Percentiles rank a stretch among this genome's conserved stretches.
These are phyloP conservation scores for Spathaspora boniae DNA, from an alignment of 805 yeast species.

Conservation along the genomic window DNA sequence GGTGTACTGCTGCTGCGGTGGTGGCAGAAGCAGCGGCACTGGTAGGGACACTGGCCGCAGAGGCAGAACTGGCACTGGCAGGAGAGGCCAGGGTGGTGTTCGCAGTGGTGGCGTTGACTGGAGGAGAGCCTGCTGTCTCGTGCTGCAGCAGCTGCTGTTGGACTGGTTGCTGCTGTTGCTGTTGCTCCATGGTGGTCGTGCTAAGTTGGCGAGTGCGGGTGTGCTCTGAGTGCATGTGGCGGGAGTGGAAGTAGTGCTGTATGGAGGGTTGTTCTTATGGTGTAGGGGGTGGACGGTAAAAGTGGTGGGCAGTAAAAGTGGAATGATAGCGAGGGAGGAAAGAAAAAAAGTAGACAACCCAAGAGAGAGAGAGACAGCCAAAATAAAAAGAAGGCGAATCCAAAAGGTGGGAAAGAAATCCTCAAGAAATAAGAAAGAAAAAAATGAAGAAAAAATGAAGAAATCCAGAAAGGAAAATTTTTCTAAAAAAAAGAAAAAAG, in stretches of 20 bases:
- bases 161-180: constrained; percentile 4
- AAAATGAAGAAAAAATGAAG: neutral
- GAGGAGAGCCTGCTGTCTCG: too few species aligned
- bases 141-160: too few species aligned
- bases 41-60: neutral
- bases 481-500: neutral
- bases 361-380: neutral
- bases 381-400: constrained; percentile 1
- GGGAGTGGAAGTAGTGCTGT: too few species aligned
- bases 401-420: neutral
- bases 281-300: too few species aligned
- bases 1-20: neutral
- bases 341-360: constrained; percentile 1
- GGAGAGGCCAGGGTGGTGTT: too few species aligned
- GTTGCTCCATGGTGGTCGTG: too few species aligned
- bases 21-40: neutral
- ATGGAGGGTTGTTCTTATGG: too few species aligned
- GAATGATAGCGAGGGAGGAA: too few species aligned
- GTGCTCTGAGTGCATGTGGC: too few species aligned
- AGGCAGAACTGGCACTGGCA: neutral
- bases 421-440: constrained; percentile 2
- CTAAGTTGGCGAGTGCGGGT: too few species aligned
- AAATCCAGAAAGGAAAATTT: constrained; percentile 1
- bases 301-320: too few species aligned
- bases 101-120: too few species aligned